Base-by-base conservation (phyloP, 2,329 filamentous ascomycete species). In the Phyllachora maydis region DNA sequence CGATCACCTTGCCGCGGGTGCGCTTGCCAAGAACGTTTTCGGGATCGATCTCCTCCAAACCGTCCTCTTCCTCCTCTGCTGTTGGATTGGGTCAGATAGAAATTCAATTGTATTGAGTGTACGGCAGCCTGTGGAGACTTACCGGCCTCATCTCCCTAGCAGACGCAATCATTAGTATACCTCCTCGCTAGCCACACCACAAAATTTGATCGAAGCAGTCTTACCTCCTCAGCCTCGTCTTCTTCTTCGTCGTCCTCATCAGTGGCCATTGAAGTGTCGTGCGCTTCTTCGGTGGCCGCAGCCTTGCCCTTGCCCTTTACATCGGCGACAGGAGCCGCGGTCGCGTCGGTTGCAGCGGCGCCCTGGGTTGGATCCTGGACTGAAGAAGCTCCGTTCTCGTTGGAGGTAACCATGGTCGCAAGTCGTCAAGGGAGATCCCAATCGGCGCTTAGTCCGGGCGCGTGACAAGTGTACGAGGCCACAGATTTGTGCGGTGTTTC, bases 1-100 rank as follows among this genome's bases (percentile, higher is more conserved):
- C 79, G 46, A 95, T 93, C 42, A 71, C 64, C 50, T 79, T 78
- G 43, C 83, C 83, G 42, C 85, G 85, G 32, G 85, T 95, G 49
- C 88, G 85, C 39, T 72, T 67, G 32, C 73, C 73, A 43, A 95
- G 70, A 47, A 95, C 91, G 63, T 95, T 95, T 46, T 66, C 65
- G 27, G 66, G 57, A 45, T 91, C 79, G 46, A 98, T 93, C 52
- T 85, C 83, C 45, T 90, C 78, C 60, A 92, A 66, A 49, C 77
- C 75, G 41, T 79, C 63, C 29, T 77, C 73, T 26, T 82, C 79
- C 21, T 76, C 74, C 25, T 78, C 76, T 36, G 74, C 72, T 27
- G 54, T 62, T 52, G 27, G 21, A 26, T 32, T n/a, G n/a, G 28
- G 35, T 47, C 37, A 46, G 40, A 30, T 29, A 16, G 11, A 24